Evolutionary conservation across 1,284 basidiomycete genomes (phyloP).

Genomic region (Sanguinoderma infundibulare): DNA sequence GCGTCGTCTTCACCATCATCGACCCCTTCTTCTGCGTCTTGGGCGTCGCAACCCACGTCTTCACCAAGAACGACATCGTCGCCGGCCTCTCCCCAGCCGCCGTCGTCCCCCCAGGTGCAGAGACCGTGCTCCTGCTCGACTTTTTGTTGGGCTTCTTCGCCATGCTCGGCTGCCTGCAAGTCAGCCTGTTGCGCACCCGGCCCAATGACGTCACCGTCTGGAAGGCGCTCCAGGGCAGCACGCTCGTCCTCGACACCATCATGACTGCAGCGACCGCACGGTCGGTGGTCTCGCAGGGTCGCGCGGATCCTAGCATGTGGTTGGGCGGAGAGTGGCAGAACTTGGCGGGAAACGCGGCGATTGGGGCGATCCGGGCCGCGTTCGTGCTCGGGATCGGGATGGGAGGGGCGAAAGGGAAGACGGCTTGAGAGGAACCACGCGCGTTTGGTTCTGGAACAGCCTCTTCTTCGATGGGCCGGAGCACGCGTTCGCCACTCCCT

Average conservation of each 20-base stretch:
- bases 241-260: neutral
- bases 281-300: neutral
- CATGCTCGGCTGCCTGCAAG: neutral
- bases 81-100: neutral
- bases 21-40: neutral
- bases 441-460: no score
- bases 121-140: neutral
- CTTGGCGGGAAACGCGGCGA: neutral
- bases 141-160: neutral
- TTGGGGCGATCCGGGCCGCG: neutral
- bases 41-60: neutral
- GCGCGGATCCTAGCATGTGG: neutral
- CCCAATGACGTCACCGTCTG: neutral
- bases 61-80: neutral
- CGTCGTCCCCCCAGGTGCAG: neutral
- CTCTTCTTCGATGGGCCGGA: no score
- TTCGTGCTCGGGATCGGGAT: neutral
- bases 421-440: neutral
- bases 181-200: neutral
- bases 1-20: neutral
- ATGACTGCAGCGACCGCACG: neutral
- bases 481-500: no score
- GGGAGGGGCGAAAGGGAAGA: neutral
- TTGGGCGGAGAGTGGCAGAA: neutral
- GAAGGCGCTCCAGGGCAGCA: neutral